Evolutionary conservation across 768 basidiomycete genomes (phyloP), one percentile per base, ranked within the genome.

Genomic region (Gymnopilus junonius): DNA sequence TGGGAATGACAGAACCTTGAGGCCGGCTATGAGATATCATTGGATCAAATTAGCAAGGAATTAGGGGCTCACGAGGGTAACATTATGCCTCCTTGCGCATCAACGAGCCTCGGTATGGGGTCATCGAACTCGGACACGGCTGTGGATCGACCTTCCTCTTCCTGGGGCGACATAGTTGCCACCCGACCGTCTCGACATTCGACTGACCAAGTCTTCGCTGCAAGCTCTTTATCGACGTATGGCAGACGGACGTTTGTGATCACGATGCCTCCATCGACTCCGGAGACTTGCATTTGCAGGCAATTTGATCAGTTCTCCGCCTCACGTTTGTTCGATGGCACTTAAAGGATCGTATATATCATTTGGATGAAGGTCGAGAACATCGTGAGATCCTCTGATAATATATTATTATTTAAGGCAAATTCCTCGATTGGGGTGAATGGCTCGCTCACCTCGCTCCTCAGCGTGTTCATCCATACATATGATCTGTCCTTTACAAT

Each of bases 1-100:
- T 89, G 87, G 20, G 85, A 81, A 73, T 88, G 87, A 70, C 86
- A 87, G 55, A 88, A 66, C 65, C 75, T 77, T 46, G 53, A 63
- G 61, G 37, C 48, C 23, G 61, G 51, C 50, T 50, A 59, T 63
- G 43, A 66, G 53, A 68, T 58, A 62, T 32, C 59, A 42, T 64
- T 58, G 55, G 65, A 59, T 61, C 63, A 63, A 63, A 31, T 29
- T 54, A 21, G 32, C 53, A 56, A 58, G 56, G n/a, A 35, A 43
- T 48, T 51, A 54, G 42, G 20, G 17, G 70, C 76, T 72, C 66
- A 79, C 77, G 78, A 77, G 54, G 77, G 77, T 34, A 80, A 61
- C 69, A 79, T 65, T 63, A 80, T 50, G 62, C 74, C 70, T 37
- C 77, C 75, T 46, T 70, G 66, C 35, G 73, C 75, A 59, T 71